Conservation (phyloP, 148 eudicot genomes). For the Fagopyrum esculentum region DNA sequence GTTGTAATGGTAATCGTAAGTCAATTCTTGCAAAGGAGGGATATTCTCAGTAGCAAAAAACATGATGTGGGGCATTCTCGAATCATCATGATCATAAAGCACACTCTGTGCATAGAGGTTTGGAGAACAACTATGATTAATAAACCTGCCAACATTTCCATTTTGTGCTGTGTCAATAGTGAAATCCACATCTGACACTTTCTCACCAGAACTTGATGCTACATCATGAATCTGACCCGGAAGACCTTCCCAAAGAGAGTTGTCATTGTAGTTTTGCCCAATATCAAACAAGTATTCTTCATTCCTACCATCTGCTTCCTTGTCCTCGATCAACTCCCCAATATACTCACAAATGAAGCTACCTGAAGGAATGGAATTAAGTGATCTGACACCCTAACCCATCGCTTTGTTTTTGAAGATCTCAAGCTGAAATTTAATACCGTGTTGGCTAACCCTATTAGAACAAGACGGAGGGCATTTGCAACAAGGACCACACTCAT, state of each 20-base stretch:
- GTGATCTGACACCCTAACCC: conserved; percentile 90
- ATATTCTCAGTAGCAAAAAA: conserved; percentile 86
- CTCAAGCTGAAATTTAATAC: conserved; percentile 69
- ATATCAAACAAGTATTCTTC: conserved; percentile 83
- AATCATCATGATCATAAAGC: conserved; percentile 74
- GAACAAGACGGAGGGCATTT: conserved; percentile 72
- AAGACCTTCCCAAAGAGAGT: conserved; percentile 30
- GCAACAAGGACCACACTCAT: conserved; percentile 89
- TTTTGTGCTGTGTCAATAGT: conserved; percentile 67
- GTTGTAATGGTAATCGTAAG: conserved; percentile 69
- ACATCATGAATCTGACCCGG: conserved; percentile 26
- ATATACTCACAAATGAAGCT: conserved; percentile 88
- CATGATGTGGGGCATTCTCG: conserved; percentile 84
- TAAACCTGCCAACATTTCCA: conserved; percentile 83
- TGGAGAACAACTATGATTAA: conserved; percentile 92
- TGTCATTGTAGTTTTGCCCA: conserved; percentile 59
- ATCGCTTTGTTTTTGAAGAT: conserved; percentile 73
- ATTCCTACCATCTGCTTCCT: conserved; percentile 70
- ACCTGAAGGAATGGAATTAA: conserved; percentile 71
- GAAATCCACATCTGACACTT: conserved; percentile 46
- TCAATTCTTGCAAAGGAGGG: conserved; percentile 78
- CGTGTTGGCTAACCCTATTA: conserved; percentile 75
- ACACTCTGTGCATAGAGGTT: conserved; percentile 90
- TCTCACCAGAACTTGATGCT: conserved; percentile 17
- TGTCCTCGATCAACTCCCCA: conserved; percentile 80